phyloP scores from a whole-genome alignment of 805 yeast species.

The Candida sanyiensis region DNA sequence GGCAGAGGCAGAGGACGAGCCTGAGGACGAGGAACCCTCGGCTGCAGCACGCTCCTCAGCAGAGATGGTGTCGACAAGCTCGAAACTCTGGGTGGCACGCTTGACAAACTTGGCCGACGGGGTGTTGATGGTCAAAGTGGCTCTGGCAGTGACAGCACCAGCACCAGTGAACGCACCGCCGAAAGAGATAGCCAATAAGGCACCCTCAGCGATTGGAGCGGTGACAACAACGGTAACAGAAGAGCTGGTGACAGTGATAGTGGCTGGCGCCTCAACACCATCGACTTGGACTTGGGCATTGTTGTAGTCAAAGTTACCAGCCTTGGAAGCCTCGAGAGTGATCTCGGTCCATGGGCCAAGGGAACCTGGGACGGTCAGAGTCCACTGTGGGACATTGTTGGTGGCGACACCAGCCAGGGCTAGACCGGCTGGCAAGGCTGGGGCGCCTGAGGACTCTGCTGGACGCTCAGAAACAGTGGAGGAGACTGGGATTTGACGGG shows the following conservation, averaged over 20 bases:
- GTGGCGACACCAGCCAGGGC: neutral
- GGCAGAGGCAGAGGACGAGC: neutral
- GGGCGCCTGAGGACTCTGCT: constrained; percentile 4
- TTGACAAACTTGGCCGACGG: constrained; percentile 2
- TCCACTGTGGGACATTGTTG: constrained; percentile 7
- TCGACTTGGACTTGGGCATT: constrained; percentile 10
- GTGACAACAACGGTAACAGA: neutral
- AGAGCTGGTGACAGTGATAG: neutral
- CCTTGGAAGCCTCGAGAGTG: constrained; percentile 1
- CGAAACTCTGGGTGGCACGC: constrained; percentile 5
- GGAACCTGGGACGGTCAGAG: constrained; percentile 5
- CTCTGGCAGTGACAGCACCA: constrained; percentile 3
- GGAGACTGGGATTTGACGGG: too few species aligned
- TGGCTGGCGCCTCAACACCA: constrained; percentile 6
- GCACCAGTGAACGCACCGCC: constrained; percentile 4
- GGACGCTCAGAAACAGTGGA: constrained; percentile 3
- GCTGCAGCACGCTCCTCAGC: too few species aligned
- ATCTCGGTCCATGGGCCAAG: constrained; percentile 11
- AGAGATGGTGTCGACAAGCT: neutral
- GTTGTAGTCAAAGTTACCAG: constrained; percentile 12
- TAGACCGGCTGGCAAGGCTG: constrained; percentile 2
- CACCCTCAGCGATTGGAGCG: neutral
- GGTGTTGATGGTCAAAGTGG: constrained; percentile 2
- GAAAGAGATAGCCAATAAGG: neutral
- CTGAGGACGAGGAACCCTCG: too few species aligned